These are phyloP conservation scores for Amaranthus hypochondriacus DNA, from an alignment of 148 eudicot species.

Conservation along the genomic window DNA sequence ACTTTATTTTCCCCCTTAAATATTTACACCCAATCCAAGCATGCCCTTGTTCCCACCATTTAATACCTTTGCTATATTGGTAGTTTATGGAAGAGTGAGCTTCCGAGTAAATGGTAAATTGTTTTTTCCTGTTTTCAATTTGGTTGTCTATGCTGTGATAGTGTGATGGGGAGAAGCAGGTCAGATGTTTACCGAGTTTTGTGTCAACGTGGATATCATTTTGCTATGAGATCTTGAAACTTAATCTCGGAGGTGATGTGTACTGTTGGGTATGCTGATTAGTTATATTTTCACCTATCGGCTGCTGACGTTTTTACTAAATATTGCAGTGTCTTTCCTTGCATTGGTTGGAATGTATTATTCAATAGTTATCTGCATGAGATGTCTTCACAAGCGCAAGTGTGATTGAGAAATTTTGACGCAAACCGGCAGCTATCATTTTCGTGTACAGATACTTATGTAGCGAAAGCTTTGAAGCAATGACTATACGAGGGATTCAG, in stretches of 20 bases:
- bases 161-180: too few relatives aligned
- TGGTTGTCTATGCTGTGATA: background rate
- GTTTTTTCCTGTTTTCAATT: background rate
- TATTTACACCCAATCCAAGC: too few relatives aligned
- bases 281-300: background rate
- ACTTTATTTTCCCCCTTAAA: too few relatives aligned
- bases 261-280: background rate
- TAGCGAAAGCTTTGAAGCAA: too few relatives aligned
- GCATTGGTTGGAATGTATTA: constrained; percentile 13
- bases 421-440: background rate
- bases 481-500: too few relatives aligned
- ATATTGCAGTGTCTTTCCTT: constrained; percentile 25
- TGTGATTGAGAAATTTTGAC: constrained; percentile 9
- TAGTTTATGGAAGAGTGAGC: too few relatives aligned
- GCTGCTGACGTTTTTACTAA: background rate
- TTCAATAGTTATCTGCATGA: constrained; percentile 15
- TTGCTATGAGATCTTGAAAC: background rate
- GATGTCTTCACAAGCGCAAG: constrained; percentile 19
- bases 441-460: background rate
- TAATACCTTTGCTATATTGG: too few relatives aligned
- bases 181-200: background rate
- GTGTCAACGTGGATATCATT: background rate
- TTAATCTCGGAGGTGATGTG: background rate
- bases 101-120: background rate
- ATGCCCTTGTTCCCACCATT: too few relatives aligned